phyloP scores from a whole-genome alignment of 768 basidiomycete species.

The Exidia glandulosa region DNA sequence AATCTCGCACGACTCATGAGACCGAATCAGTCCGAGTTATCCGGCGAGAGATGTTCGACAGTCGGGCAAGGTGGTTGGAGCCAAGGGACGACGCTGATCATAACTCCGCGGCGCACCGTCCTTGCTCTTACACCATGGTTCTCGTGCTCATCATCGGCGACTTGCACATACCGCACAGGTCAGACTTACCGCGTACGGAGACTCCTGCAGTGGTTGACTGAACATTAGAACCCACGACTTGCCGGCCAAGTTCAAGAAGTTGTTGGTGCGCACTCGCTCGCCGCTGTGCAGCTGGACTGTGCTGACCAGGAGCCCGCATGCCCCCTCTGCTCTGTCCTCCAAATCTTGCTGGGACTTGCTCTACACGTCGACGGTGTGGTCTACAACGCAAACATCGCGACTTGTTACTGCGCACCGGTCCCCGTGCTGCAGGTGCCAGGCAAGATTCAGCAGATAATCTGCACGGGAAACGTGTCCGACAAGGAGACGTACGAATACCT shows the following conservation, averaged over 20 bases:
- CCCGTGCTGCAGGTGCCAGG: constrained; percentile 50
- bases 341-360: not conserved
- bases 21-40: too few species aligned
- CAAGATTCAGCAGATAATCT: constrained; percentile 96
- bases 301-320: not conserved
- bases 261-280: constrained; percentile 38
- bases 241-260: constrained; percentile 93
- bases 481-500: constrained; percentile 96
- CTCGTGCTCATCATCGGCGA: constrained; percentile 96
- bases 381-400: too few species aligned
- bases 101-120: too few species aligned
- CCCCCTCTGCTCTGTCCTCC: not conserved
- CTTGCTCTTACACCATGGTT: constrained; percentile 51
- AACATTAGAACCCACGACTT: constrained; percentile 60
- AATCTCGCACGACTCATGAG: too few species aligned
- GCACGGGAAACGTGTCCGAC: constrained; percentile 96
- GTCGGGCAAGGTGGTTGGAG: too few species aligned
- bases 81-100: too few species aligned
- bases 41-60: too few species aligned
- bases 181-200: not conserved
- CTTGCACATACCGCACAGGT: constrained; percentile 83
- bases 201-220: not conserved
- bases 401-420: too few species aligned
- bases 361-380: too few species aligned
- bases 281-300: not conserved